Evolutionary conservation across 2,329 filamentous ascomycete genomes (phyloP).

Genomic region (Fusarium sp.): DNA sequence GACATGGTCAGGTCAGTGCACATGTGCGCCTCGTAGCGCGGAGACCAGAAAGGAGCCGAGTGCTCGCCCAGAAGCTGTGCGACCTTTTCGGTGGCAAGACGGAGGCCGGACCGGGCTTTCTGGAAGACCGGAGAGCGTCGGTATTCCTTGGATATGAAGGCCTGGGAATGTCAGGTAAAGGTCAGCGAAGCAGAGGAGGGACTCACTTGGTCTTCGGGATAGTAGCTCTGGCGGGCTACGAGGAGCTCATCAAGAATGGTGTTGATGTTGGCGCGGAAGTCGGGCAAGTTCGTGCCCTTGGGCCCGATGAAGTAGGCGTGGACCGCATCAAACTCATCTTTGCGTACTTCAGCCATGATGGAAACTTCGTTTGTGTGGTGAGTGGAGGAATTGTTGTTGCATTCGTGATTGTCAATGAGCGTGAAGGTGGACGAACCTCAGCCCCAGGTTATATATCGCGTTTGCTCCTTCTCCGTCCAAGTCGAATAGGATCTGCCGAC

Average conservation of each 20-base stretch:
- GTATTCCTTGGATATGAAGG: slow-evolving; percentile 53
- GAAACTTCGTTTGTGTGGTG: no score
- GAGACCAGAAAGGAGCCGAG: slow-evolving; percentile 60
- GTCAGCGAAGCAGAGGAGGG: accelerated
- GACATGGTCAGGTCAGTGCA: slow-evolving; percentile 57
- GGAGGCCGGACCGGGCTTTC: slow-evolving; percentile 49
- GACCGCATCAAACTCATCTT: slow-evolving; percentile 34
- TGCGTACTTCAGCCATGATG: slow-evolving; percentile 18
- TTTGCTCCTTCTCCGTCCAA: background rate
- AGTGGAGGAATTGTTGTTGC: no score
- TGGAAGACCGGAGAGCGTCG: slow-evolving; percentile 51
- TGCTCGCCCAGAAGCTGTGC: slow-evolving; percentile 54
- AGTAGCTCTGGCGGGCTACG: slow-evolving; percentile 50
- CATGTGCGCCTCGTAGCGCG: slow-evolving; percentile 61
- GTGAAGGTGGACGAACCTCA: no score
- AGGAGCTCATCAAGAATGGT: slow-evolving; percentile 54
- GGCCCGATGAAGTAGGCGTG: slow-evolving; percentile 58
- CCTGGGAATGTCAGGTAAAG: background rate
- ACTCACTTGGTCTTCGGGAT: slow-evolving; percentile 51
- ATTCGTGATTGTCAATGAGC: no score
- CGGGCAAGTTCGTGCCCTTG: slow-evolving; percentile 55
- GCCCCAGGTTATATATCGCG: background rate
- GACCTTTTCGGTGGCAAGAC: slow-evolving; percentile 50
- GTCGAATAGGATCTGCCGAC: background rate
- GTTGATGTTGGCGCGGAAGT: slow-evolving; percentile 54